A percentile compares a stretch with the other conserved stretches of the same genome.
These are phyloP conservation scores for Aspergillus pseudoterreus DNA, from an alignment of 2,329 filamentous ascomycete species.

Conservation along the genomic window DNA sequence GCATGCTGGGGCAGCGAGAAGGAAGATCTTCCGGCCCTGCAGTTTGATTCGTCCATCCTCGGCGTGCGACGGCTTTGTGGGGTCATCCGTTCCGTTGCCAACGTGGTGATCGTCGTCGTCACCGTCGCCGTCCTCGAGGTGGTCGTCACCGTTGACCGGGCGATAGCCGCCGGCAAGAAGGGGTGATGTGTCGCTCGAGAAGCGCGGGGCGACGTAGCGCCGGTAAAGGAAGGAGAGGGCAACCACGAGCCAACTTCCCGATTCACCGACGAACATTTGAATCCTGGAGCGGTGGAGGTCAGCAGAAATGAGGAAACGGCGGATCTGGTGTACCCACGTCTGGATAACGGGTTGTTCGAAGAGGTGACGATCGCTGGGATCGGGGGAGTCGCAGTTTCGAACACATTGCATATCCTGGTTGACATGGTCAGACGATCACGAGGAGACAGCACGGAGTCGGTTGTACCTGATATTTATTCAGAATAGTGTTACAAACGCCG, in stretches of 20 bases:
- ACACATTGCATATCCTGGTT: constrained; percentile 92
- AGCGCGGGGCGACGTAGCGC: constrained; percentile 46
- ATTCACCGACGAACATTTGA: constrained; percentile 97
- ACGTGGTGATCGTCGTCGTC: constrained; percentile 41
- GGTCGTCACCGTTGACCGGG: constrained; percentile 51
- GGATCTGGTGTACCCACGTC: constrained; percentile 50
- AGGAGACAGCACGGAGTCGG: background rate
- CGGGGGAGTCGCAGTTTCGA: constrained; percentile 71
- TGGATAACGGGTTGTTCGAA: constrained; percentile 97
- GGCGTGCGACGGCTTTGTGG: constrained; percentile 52
- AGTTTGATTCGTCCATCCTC: constrained; percentile 59
- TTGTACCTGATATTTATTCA: constrained; percentile 90
- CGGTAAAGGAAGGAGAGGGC: constrained; percentile 65
- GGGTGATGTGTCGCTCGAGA: constrained; percentile 38
- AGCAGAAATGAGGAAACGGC: background rate
- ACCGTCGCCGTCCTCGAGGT: constrained; percentile 39
- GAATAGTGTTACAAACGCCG: constrained; percentile 91
- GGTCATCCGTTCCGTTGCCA: constrained; percentile 42
- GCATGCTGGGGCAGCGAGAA: constrained; percentile 81
- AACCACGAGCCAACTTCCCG: constrained; percentile 92
- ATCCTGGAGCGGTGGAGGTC: constrained; percentile 39
- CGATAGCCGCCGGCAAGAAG: constrained; percentile 59
- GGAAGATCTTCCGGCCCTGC: constrained; percentile 64
- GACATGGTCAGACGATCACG: background rate
- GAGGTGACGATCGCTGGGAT: constrained; percentile 62